Conservation (phyloP, 2,329 filamentous ascomycete species). For the Colletotrichum orbiculare region DNA sequence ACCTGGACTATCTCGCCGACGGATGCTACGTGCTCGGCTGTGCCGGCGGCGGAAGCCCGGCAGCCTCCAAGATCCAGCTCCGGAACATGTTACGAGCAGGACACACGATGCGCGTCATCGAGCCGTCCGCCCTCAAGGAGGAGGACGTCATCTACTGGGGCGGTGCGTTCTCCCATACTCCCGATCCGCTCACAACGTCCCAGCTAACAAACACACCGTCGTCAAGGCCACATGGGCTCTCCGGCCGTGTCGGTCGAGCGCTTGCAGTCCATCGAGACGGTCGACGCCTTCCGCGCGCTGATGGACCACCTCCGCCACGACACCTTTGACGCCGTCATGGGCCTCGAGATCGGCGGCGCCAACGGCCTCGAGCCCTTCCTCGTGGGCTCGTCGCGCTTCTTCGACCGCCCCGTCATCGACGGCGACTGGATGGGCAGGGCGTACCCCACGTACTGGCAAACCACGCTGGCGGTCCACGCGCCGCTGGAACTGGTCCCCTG, state of each 20-base stretch:
- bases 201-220: background rate
- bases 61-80: constrained; percentile 49
- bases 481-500: constrained; percentile 54
- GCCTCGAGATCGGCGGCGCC: constrained; percentile 70
- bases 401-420: constrained; percentile 63
- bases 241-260: constrained; percentile 56
- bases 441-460: constrained; percentile 67
- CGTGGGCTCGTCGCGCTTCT: constrained; percentile 63
- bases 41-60: constrained; percentile 54
- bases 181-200: fast-evolving
- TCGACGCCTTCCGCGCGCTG: constrained; percentile 50
- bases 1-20: constrained; percentile 57
- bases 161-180: constrained; percentile 39
- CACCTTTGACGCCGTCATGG: constrained; percentile 52
- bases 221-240: constrained; percentile 48
- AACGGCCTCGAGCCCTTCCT: constrained; percentile 71
- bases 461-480: constrained; percentile 55
- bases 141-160: constrained; percentile 56
- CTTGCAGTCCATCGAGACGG: constrained; percentile 52
- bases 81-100: constrained; percentile 53
- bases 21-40: constrained; percentile 60
- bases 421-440: constrained; percentile 69
- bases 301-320: constrained; percentile 45
- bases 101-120: constrained; percentile 50
- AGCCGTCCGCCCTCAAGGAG: constrained; percentile 54